Base-by-base conservation (phyloP, 2,329 filamentous ascomycete species). In the Colletotrichum sp. region DNA sequence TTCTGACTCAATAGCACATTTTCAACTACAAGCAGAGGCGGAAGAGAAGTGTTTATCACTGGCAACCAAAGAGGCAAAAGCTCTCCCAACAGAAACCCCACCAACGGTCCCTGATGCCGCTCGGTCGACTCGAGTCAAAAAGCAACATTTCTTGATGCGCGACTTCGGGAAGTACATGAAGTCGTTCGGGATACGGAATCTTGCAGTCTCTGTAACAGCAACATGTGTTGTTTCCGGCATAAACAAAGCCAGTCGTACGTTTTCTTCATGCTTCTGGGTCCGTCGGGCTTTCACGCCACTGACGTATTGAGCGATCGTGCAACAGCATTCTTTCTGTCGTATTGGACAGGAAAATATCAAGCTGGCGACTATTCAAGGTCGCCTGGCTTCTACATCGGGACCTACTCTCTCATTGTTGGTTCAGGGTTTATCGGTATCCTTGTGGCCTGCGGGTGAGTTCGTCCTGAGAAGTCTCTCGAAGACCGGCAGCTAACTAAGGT, bases 21-120 rank as follows among this genome's bases (percentile, higher is more conserved):
- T n/a, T 52, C n/a, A 4, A 22, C n/a, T 1, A 13, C 44, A 8
- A 2, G n/a, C 0, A 4, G n/a, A 52, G 6, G 44, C 12, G 0
- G n/a, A 52, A 52, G 11, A 22, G 13, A 52, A 13, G 2, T 5
- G 44, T 52, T 12, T 4, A 22, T 7, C n/a, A 5, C 11, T n/a
- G n/a, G 44, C 12, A 52, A 52, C 6, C n/a, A n/a, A 4, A 22
- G 13, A 61, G 28, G 9, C 1, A 28, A 61, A 61, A 13, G 11
- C 16, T 61, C 8, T 19, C 57, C 1, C 6, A 1, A 12, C 28
- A 61, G 15, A 19, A 34, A n/a, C 28, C 27, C 7, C 11, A 2
- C 15, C 27, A 61, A 32, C 28, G 15, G 19, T 11, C 3, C 2
- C 27, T 3, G 28, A 61, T n/a, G 9, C 11, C 19, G 16, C 25